Conservation (phyloP, 345 rosid genomes). For the Diplotaxis tenuifolia region DNA sequence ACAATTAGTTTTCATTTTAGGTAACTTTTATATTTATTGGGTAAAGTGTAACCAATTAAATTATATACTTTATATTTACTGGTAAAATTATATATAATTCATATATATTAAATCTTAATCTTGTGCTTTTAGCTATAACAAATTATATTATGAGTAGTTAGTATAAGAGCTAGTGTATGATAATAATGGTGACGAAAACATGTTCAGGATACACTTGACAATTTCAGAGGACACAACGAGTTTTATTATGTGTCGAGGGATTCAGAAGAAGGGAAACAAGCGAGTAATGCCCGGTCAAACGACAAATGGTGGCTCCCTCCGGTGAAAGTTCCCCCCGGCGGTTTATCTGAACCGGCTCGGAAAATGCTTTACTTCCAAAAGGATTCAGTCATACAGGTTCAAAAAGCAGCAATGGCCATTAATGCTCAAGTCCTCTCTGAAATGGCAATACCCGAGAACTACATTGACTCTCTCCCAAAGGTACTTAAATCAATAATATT, state of each 20-base stretch:
- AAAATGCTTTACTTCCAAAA: slow-evolving; percentile 67
- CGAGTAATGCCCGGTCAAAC: slow-evolving; percentile 41
- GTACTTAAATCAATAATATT: neutral
- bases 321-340: slow-evolving; percentile 62
- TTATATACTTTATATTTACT: too few species aligned
- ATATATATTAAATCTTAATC: too few species aligned
- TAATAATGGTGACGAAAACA: slow-evolving; percentile 27
- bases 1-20: too few species aligned
- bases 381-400: slow-evolving; percentile 79
- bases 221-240: slow-evolving; percentile 56
- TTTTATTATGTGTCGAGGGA: slow-evolving; percentile 53
- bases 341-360: slow-evolving; percentile 53
- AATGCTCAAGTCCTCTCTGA: slow-evolving; percentile 83
- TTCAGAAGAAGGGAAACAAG: slow-evolving; percentile 45
- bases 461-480: slow-evolving; percentile 85
- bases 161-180: too few species aligned
- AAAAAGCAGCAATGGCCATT: slow-evolving; percentile 89
- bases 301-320: slow-evolving; percentile 81
- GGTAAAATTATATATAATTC: too few species aligned
- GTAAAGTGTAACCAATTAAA: too few species aligned
- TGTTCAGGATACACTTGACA: slow-evolving; percentile 58
- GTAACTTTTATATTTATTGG: too few species aligned
- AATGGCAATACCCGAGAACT: slow-evolving; percentile 82
- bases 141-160: too few species aligned
- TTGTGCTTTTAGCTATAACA: too few species aligned